Evolutionary conservation across 2,329 filamentous ascomycete genomes (phyloP).

Genomic region (Diaporthe humulicola): DNA sequence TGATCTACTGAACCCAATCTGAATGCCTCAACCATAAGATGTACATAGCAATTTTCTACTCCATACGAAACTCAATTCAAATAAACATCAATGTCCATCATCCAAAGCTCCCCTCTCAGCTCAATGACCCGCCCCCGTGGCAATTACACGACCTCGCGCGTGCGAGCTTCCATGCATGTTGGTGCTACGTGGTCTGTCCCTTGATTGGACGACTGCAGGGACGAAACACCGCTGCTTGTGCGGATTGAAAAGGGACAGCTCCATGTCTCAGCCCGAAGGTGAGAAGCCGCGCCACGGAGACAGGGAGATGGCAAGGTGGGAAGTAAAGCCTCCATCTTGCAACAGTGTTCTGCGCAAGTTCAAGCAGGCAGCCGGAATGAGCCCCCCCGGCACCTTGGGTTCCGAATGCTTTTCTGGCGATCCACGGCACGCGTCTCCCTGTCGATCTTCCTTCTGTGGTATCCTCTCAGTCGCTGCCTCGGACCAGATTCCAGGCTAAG

Average conservation of each 20-base stretch:
- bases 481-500: slow-evolving; percentile 14
- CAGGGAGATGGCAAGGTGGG: not conserved
- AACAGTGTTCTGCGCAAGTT: not conserved
- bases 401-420: slow-evolving; percentile 28
- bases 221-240: slow-evolving; percentile 12
- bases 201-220: slow-evolving; percentile 9
- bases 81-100: not conserved
- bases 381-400: not conserved
- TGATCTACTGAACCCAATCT: not conserved
- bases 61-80: not conserved
- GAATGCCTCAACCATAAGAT: not conserved
- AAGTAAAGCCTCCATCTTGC: not conserved
- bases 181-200: not conserved
- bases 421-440: slow-evolving; percentile 22
- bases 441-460: slow-evolving; percentile 28
- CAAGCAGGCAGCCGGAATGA: slow-evolving; percentile 11
- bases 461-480: not conserved
- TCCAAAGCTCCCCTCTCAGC: not conserved
- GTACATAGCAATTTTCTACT: not conserved
- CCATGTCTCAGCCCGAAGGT: slow-evolving; percentile 19
- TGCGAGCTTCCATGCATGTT: slow-evolving; percentile 10
- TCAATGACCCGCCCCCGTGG: not conserved
- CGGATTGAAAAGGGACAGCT: slow-evolving; percentile 20
- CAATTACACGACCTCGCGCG: not conserved
- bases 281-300: not conserved